Evolutionary conservation across 345 rosid species (phyloP), one percentile per base, ranked within the genome.

Genomic region (Syzygium grande): DNA sequence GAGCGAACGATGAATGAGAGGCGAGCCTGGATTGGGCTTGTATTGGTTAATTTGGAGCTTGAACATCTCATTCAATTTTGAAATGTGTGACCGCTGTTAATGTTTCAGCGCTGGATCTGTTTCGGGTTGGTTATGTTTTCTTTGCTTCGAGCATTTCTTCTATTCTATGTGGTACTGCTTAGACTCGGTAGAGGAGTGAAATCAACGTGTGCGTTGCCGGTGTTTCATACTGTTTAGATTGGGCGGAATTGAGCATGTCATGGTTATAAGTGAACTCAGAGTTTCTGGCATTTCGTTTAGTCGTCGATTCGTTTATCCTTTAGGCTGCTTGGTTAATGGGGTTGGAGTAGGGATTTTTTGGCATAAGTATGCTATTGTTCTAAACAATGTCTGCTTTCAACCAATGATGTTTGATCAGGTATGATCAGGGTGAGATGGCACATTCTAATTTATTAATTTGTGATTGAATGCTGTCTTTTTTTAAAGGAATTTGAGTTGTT

Each of bases 1-100:
- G 25, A 73, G 27, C 2, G 80, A 10, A 73, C 25, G 92, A 85
- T 21, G 90, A 90, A 29, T 54, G 73, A 68, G 88, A 80, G 88
- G 87, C 77, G 78, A 55, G 22, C 49, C 49, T 73, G 49, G 80
- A 19, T 38, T 38, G 4, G 25, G 49, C 29, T 49, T 34, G 49
- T 73, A 73, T 0, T 73, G 49, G 80, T 11, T 73, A 73, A 68
- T 73, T 10, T 21, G 80, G 80, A 73, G 80, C 80, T 34, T 73
- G 49, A 41, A 38, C 80, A 73, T 73, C 49, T 38, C 49, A 73
- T 73, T 73, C 80, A 19, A 73, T 34, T 21, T 73, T 73, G 15
- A 38, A 73, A 73, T 73, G 49, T 9, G 49, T 38, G 19, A 19
- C 7, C 21, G 10, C 80, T 19, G 80, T 11, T 19, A 73, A 73